Percentiles rank a stretch among this genome's conserved stretches.
Conservation (phyloP, 345 rosid species). For the Populus euphratica region DNA sequence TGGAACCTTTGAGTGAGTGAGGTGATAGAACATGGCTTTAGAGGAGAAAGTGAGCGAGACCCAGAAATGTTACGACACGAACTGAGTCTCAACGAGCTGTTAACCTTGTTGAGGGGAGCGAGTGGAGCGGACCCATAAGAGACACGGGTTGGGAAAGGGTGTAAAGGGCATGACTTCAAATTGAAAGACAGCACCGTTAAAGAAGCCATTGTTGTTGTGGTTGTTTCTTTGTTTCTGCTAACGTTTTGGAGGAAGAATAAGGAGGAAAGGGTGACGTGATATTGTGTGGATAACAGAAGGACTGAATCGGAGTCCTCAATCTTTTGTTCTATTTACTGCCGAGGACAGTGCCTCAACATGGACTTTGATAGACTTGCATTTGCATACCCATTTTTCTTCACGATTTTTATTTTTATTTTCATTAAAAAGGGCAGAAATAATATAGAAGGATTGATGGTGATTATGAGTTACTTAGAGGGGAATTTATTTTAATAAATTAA, state of each 20-base stretch:
- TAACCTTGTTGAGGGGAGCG: slow-evolving; percentile 31
- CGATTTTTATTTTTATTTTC: too few species aligned
- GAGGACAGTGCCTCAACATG: not conserved
- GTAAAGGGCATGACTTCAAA: slow-evolving; percentile 28
- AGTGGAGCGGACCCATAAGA: slow-evolving; percentile 38
- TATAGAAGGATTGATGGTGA: not conserved
- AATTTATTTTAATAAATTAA: not conserved
- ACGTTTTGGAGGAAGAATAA: not conserved
- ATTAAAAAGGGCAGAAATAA: not conserved
- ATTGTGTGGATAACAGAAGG: slow-evolving; percentile 16
- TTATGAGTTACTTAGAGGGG: not conserved
- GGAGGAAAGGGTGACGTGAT: not conserved
- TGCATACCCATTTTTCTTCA: not conserved
- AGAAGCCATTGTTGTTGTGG: slow-evolving; percentile 49
- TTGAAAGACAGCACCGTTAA: slow-evolving; percentile 38
- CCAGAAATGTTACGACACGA: slow-evolving; percentile 52
- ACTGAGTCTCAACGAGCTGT: slow-evolving; percentile 45
- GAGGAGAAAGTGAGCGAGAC: slow-evolving; percentile 36
- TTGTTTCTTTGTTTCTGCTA: not conserved
- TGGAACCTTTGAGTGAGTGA: slow-evolving; percentile 35
- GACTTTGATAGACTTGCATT: not conserved
- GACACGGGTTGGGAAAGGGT: slow-evolving; percentile 23
- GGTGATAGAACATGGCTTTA: slow-evolving; percentile 24
- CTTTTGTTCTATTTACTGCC: not conserved
- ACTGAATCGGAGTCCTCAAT: not conserved